Percentiles rank a stretch among this genome's conserved stretches.
Conservation (phyloP, 768 basidiomycete species). For the Suillus tomentosus region DNA sequence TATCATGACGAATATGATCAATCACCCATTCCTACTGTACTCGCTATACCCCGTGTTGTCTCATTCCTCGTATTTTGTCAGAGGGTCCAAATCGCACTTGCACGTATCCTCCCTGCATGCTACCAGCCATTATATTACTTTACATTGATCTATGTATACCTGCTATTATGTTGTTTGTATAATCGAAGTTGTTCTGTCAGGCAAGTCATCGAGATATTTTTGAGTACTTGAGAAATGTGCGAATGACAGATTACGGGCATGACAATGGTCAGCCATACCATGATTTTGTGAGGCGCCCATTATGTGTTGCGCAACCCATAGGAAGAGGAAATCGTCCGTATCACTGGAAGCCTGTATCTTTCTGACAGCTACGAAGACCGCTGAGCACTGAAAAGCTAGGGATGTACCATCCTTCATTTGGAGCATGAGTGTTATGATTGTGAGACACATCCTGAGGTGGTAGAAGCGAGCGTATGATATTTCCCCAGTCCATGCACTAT, state of each 20-base stretch:
- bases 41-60: slow-evolving; percentile 18
- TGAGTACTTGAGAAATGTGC: neutral
- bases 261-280: neutral
- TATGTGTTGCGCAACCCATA: neutral
- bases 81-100: slow-evolving; percentile 12
- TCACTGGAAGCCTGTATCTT: neutral
- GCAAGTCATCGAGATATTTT: neutral
- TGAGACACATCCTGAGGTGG: neutral
- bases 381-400: neutral
- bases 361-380: neutral
- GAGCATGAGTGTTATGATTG: neutral
- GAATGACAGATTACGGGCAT: neutral
- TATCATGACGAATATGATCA: slow-evolving; percentile 4
- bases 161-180: slow-evolving; percentile 23
- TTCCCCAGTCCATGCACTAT: slow-evolving; percentile 28
- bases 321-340: neutral
- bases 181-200: slow-evolving; percentile 10
- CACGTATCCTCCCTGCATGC: slow-evolving; percentile 18
- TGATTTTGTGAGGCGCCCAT: neutral
- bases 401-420: neutral
- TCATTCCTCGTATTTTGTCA: slow-evolving; percentile 13
- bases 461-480: neutral
- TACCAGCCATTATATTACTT: slow-evolving; percentile 23
- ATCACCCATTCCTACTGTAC: slow-evolving; percentile 10
- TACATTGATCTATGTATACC: slow-evolving; percentile 30